Evolutionary conservation across 2,329 filamentous ascomycete species (phyloP).

Genomic region (Verticillium zaregamsianum): DNA sequence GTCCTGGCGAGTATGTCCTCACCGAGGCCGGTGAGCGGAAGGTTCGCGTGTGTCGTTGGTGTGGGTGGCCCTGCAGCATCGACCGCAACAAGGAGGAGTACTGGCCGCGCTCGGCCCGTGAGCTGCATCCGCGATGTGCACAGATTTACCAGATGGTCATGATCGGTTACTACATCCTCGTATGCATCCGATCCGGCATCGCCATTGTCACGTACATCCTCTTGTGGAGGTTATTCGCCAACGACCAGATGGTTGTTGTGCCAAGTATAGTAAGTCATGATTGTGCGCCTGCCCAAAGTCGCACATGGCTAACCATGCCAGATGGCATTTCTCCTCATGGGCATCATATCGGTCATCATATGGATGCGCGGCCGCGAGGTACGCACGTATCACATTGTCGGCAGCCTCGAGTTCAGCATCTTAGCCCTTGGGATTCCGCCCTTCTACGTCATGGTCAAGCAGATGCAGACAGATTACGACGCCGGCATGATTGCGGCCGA

Average conservation of each 20-base stretch:
- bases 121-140: constrained; percentile 1
- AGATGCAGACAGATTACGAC: background rate
- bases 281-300: background rate
- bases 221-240: constrained; percentile 32
- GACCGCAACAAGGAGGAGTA: background rate
- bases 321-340: constrained; percentile 30
- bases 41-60: constrained; percentile 39
- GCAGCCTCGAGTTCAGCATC: constrained; percentile 31
- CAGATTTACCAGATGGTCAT: constrained; percentile 17
- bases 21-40: constrained; percentile 3
- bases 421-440: constrained; percentile 25
- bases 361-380: constrained; percentile 22
- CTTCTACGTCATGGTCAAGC: constrained; percentile 15
- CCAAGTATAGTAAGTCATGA: constrained; percentile 27
- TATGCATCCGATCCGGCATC: constrained; percentile 31
- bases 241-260: constrained; percentile 23
- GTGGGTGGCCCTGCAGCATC: constrained; percentile 28
- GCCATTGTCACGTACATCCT: constrained; percentile 30
- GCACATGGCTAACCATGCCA: background rate
- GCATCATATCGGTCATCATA: background rate
- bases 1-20: constrained; percentile 4
- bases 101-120: background rate
- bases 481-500: constrained; percentile 2
- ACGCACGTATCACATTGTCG: constrained; percentile 34
- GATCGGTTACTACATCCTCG: constrained; percentile 31